These are phyloP conservation scores for Yarrowia sp. DNA, from an alignment of 805 yeast genomes.

Conservation along the genomic window DNA sequence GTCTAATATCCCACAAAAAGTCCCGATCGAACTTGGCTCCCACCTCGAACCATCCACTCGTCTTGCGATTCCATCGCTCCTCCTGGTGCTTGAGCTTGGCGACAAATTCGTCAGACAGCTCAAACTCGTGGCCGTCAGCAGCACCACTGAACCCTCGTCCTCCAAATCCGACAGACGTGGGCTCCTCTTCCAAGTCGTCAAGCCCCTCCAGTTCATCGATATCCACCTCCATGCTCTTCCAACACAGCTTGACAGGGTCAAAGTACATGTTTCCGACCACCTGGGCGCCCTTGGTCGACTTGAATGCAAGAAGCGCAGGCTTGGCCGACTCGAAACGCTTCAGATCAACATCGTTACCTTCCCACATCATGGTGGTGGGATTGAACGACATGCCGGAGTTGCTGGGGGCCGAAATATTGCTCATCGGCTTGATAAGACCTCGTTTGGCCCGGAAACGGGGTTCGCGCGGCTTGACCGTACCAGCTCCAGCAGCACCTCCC, in stretches of 20 bases:
- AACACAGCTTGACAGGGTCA: conserved; percentile 62
- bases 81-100: conserved; percentile 48
- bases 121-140: conserved; percentile 48
- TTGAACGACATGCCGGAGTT: conserved; percentile 58
- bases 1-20: conserved; percentile 49
- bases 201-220: conserved; percentile 57
- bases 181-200: conserved; percentile 54
- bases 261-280: conserved; percentile 64
- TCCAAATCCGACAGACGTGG: conserved; percentile 1
- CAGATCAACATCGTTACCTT: conserved; percentile 68
- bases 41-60: conserved; percentile 49
- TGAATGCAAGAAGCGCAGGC: conserved; percentile 50
- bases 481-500: neutral
- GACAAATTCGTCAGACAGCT: conserved; percentile 45
- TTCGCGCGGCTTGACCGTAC: neutral
- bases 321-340: conserved; percentile 56
- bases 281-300: conserved; percentile 49
- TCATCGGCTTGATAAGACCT: conserved; percentile 14
- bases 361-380: conserved; percentile 62
- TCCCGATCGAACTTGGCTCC: conserved; percentile 44
- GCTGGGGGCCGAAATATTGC: neutral
- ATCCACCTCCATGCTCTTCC: conserved; percentile 58
- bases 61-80: conserved; percentile 50
- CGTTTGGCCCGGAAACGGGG: neutral
- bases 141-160: conserved; percentile 33